These are phyloP conservation scores for Darksidea phi DNA, from an alignment of 495 filamentous ascomycete genomes.

Conservation along the genomic window DNA sequence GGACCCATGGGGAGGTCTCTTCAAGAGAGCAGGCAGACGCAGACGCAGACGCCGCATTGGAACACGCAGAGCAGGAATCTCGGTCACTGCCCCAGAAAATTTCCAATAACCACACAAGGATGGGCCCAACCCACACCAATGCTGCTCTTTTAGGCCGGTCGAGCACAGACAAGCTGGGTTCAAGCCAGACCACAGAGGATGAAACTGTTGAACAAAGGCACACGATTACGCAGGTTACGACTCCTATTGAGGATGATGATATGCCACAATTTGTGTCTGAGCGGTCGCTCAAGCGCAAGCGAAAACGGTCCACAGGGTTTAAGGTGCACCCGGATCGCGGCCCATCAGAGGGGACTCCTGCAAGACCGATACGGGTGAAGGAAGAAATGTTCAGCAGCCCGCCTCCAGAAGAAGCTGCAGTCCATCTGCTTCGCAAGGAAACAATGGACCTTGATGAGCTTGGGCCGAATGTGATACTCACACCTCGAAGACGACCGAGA, in stretches of 20 bases:
- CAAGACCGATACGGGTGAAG: conserved; percentile 36
- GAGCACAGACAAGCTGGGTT: conserved; percentile 14
- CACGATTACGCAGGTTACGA: background rate
- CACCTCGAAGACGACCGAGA: conserved; percentile 21
- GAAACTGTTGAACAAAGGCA: conserved; percentile 11
- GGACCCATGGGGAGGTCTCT: background rate
- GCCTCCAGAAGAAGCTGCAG: background rate
- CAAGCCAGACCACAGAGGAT: conserved; percentile 41
- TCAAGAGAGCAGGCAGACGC: no score
- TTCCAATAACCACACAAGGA: no score
- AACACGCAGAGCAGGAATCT: no score
- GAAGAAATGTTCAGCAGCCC: conserved; percentile 41
- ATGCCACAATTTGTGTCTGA: conserved; percentile 39
- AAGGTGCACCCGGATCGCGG: conserved; percentile 1
- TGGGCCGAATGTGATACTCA: conserved; percentile 23
- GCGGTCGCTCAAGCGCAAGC: conserved; percentile 41
- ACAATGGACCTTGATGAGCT: conserved; percentile 45
- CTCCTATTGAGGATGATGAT: conserved; percentile 28
- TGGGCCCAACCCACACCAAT: background rate
- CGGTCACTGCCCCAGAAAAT: no score
- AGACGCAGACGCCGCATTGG: no score
- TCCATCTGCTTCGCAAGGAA: conserved; percentile 32
- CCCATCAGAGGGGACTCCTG: conserved; percentile 24
- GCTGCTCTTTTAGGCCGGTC: background rate
- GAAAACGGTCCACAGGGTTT: background rate